Percentiles rank a stretch among this genome's conserved stretches.
These are phyloP conservation scores for Candida caryicola DNA, from an alignment of 805 yeast species.

Conservation along the genomic window DNA sequence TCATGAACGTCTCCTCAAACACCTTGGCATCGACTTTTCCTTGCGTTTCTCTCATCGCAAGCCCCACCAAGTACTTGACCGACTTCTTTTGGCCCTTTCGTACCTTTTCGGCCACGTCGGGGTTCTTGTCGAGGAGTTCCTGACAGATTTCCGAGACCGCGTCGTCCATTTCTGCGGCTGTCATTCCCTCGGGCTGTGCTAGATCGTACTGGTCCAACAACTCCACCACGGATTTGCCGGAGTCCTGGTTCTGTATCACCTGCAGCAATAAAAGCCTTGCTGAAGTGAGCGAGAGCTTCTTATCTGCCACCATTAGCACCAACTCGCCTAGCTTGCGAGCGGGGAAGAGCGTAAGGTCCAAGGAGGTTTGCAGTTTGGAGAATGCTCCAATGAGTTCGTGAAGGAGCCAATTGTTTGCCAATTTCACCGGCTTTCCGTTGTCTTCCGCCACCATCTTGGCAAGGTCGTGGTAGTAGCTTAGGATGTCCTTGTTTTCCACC, in stretches of 20 bases:
- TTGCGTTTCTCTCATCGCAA: constrained; percentile 75
- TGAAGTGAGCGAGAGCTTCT: constrained; percentile 59
- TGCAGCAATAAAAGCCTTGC: constrained; percentile 66
- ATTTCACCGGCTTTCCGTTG: constrained; percentile 26
- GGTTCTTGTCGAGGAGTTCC: constrained; percentile 44
- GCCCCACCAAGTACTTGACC: constrained; percentile 77
- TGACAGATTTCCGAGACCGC: constrained; percentile 43
- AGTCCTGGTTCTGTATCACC: constrained; percentile 49
- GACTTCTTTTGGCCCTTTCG: constrained; percentile 59
- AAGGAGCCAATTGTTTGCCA: constrained; percentile 74
- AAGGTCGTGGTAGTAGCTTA: constrained; percentile 51
- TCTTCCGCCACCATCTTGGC: constrained; percentile 22
- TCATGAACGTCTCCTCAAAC: constrained; percentile 24
- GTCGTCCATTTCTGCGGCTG: constrained; percentile 31
- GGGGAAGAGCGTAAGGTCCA: constrained; percentile 28
- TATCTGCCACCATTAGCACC: constrained; percentile 44
- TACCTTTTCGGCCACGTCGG: constrained; percentile 56
- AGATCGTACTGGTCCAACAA: constrained; percentile 58
- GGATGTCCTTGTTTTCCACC: constrained; percentile 47
- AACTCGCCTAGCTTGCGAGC: constrained; percentile 52
- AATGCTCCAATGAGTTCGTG: constrained; percentile 77
- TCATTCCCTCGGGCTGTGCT: constrained; percentile 23
- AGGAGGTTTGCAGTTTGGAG: constrained; percentile 44
- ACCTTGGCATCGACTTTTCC: constrained; percentile 51
- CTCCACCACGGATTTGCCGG: constrained; percentile 30